Percentiles rank a stretch among this genome's conserved stretches.
Evolutionary conservation across 2,329 filamentous ascomycete species (phyloP).

Genomic region (Aphanocladium album): DNA sequence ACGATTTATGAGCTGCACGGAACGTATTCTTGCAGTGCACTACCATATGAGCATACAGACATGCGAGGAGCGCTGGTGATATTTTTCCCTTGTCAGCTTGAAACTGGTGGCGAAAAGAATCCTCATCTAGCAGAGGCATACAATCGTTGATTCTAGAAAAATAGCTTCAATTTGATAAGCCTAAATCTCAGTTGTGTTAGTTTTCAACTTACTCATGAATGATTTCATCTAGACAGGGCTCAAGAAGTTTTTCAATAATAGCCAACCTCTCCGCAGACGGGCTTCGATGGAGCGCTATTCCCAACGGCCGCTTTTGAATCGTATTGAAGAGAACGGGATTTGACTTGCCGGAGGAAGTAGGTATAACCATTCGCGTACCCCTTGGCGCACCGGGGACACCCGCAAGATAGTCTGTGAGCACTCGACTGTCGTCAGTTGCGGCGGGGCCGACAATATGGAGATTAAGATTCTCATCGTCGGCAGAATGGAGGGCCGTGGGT

Average conservation of each 20-base stretch:
- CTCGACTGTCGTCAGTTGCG: slow-evolving; percentile 54
- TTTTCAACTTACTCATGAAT: slow-evolving; percentile 38
- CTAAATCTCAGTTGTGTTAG: not conserved
- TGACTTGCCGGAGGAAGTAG: slow-evolving; percentile 26
- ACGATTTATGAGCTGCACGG: slow-evolving; percentile 29
- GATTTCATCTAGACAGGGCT: slow-evolving; percentile 46
- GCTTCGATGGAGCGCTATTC: slow-evolving; percentile 32
- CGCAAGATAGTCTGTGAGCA: slow-evolving; percentile 53
- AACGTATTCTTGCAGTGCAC: slow-evolving; percentile 51
- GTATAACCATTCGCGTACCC: slow-evolving; percentile 26
- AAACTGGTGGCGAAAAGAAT: slow-evolving; percentile 46
- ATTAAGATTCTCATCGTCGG: slow-evolving; percentile 35
- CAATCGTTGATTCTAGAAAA: slow-evolving; percentile 52
- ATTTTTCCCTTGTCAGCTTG: slow-evolving; percentile 40
- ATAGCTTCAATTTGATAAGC: slow-evolving; percentile 34
- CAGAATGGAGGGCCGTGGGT: slow-evolving; percentile 19
- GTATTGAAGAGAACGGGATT: slow-evolving; percentile 42
- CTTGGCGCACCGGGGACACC: slow-evolving; percentile 26
- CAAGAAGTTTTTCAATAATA: slow-evolving; percentile 54
- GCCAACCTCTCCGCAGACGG: slow-evolving; percentile 44
- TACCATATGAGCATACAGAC: slow-evolving; percentile 53
- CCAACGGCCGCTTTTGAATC: slow-evolving; percentile 42
- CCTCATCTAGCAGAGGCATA: slow-evolving; percentile 56
- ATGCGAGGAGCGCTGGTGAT: slow-evolving; percentile 51
- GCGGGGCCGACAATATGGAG: slow-evolving; percentile 56